These are phyloP conservation scores for Globisporangium sylvaticum DNA, from an alignment of 352 stramenopile genomes.

Conservation along the genomic window DNA sequence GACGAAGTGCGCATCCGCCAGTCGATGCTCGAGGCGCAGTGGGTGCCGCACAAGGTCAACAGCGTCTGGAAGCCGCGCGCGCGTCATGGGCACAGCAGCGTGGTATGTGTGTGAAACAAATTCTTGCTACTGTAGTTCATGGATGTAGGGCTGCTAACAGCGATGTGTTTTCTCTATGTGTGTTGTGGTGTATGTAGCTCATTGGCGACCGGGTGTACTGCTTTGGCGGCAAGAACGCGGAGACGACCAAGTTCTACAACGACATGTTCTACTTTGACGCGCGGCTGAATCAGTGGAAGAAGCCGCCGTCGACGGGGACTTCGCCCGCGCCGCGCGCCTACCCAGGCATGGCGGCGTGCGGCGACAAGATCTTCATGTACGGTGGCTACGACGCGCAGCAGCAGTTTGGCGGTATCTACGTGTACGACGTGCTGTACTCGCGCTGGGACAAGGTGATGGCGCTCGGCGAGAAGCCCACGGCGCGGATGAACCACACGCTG, in stretches of 20 bases:
- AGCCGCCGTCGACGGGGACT: conserved; percentile 27
- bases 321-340: conserved; percentile 42
- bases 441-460: conserved; percentile 54
- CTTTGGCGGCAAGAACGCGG: conserved; percentile 65
- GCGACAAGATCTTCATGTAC: conserved; percentile 66
- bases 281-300: conserved; percentile 52
- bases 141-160: not conserved
- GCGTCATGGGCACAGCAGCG: conserved; percentile 59
- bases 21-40: conserved; percentile 46
- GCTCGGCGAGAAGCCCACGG: conserved; percentile 31
- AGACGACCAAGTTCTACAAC: conserved; percentile 46
- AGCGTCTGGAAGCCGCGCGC: conserved; percentile 60
- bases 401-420: conserved; percentile 55
- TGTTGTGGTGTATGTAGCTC: conserved; percentile 20
- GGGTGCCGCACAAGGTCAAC: conserved; percentile 33
- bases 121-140: too few relatives aligned
- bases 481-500: conserved; percentile 61
- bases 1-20: conserved; percentile 60
- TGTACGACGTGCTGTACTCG: conserved; percentile 44
- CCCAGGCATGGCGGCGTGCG: conserved; percentile 40
- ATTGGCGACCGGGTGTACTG: conserved; percentile 61
- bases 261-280: conserved; percentile 78
- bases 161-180: not conserved
- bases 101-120: conserved; percentile 33
- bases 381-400: conserved; percentile 50